Evolutionary conservation across 2,329 filamentous ascomycete genomes (phyloP).

Genomic region (Microcyclosporella mali): DNA sequence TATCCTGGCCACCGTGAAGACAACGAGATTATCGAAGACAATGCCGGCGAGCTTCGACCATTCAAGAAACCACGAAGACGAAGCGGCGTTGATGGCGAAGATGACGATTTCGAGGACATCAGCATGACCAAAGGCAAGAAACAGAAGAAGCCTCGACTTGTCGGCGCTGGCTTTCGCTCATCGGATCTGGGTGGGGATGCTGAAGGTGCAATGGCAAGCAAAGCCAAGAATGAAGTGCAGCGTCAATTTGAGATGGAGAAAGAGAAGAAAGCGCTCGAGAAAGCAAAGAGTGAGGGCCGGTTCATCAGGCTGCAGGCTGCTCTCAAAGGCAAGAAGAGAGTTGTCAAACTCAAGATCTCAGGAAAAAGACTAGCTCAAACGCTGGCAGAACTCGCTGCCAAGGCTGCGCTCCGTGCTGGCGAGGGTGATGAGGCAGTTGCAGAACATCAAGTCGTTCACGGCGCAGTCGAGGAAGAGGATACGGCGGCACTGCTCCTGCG

Average conservation of each 20-base stretch:
- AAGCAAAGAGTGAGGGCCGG: slow-evolving; percentile 39
- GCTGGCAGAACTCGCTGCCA: slow-evolving; percentile 27
- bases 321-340: slow-evolving; percentile 40
- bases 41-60: slow-evolving; percentile 17
- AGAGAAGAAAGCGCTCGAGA: slow-evolving; percentile 35
- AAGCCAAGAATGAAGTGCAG: slow-evolving; percentile 39
- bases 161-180: slow-evolving; percentile 28
- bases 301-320: slow-evolving; percentile 42
- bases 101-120: slow-evolving; percentile 30
- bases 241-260: slow-evolving; percentile 45
- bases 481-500: slow-evolving; percentile 22
- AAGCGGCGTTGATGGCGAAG: slow-evolving; percentile 18
- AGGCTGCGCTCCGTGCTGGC: slow-evolving; percentile 19
- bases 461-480: slow-evolving; percentile 17
- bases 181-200: slow-evolving; percentile 26
- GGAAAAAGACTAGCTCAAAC: slow-evolving; percentile 34
- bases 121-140: slow-evolving; percentile 33
- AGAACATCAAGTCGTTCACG: slow-evolving; percentile 24
- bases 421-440: slow-evolving; percentile 17
- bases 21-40: slow-evolving; percentile 28
- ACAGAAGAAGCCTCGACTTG: slow-evolving; percentile 30
- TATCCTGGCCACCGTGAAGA: slow-evolving; percentile 22
- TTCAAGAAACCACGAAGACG: slow-evolving; percentile 24
- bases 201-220: slow-evolving; percentile 18
- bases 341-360: slow-evolving; percentile 38